Evolutionary conservation across 768 basidiomycete species (phyloP), one percentile per base, ranked within the genome.

Genomic region (Harrya chromipes): DNA sequence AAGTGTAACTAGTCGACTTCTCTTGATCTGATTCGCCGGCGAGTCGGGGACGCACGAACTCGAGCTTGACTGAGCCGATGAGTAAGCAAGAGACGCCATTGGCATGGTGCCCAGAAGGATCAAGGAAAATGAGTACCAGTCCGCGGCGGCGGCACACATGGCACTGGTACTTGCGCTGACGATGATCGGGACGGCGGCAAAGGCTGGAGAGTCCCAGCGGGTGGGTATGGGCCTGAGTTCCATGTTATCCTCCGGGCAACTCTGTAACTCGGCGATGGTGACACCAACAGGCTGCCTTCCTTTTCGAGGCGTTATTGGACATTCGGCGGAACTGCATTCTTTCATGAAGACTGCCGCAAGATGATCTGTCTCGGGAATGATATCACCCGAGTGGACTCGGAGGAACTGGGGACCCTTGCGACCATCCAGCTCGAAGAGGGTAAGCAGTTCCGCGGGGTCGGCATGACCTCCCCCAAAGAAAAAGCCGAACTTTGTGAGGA

Each of bases 81-180:
- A 58, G 46, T 13, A 52, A 40, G 46, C 60, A 66, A 23, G 66
- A 57, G n/a, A 64, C 7, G 16, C 66, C 65, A 26, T 57, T 66
- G 46, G 63, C 59, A 68, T 6, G 34, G 68, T 63, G 10, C 67
- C 67, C 13, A 63, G 48, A 10, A 68, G 49, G 43, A 68, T 66
- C 56, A 66, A 51, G 10, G 58, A 40, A 48, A 62, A 68, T 20
- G 59, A 61, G 35, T 53, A 66, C 67, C 67, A 68, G 29, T 68
- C 67, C 14, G 34, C 9, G 33, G 50, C 43, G 11, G 57, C 10
- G 4, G 41, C 61, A 36, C 49, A 52, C 27, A 42, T 10, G 14
- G 11, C 20, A 43, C 44, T 52, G 14, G 50, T n/a, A 5, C 40
- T 37, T 16, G 5, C 38, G 2, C 50, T 54, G 27, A 39, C 29